These are phyloP conservation scores for Luffa aegyptiaca DNA, from an alignment of 306 rosid species.

Conservation along the genomic window DNA sequence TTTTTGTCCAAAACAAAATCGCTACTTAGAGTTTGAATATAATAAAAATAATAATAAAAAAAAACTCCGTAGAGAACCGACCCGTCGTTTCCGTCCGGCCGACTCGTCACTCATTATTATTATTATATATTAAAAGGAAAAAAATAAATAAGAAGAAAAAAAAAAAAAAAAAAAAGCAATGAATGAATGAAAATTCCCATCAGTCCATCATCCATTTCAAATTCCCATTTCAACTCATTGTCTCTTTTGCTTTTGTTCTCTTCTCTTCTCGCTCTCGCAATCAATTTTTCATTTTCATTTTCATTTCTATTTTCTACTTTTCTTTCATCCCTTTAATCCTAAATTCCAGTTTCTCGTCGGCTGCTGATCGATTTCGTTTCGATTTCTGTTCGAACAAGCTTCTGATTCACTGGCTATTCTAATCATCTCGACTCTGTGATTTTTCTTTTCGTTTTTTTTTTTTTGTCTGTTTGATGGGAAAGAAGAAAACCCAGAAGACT, in stretches of 20 bases:
- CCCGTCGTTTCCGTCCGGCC: background rate
- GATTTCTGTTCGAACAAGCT: background rate
- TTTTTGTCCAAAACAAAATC: too few relatives aligned
- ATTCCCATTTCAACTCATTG: background rate
- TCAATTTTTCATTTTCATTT: too few relatives aligned
- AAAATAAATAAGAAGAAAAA: too few relatives aligned
- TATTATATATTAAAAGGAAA: too few relatives aligned
- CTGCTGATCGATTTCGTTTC: background rate
- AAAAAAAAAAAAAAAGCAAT: too few relatives aligned
- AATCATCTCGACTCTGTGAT: background rate
- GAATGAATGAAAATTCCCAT: background rate
- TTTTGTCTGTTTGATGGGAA: constrained; percentile 37
- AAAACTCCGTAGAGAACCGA: too few relatives aligned
- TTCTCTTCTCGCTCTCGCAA: background rate
- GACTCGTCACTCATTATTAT: background rate
- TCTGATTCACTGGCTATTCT: background rate
- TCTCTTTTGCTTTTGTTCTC: background rate
- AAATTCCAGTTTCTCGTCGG: too few relatives aligned
- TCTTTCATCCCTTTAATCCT: too few relatives aligned
- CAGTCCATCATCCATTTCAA: background rate
- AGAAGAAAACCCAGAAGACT: constrained; percentile 64
- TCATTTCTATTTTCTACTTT: background rate
- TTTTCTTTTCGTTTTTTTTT: background rate
- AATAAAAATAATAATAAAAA: too few relatives aligned
- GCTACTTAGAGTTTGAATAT: too few relatives aligned